phyloP scores from a whole-genome alignment of 1,284 basidiomycete species.

The Leccinum angustisporum region DNA sequence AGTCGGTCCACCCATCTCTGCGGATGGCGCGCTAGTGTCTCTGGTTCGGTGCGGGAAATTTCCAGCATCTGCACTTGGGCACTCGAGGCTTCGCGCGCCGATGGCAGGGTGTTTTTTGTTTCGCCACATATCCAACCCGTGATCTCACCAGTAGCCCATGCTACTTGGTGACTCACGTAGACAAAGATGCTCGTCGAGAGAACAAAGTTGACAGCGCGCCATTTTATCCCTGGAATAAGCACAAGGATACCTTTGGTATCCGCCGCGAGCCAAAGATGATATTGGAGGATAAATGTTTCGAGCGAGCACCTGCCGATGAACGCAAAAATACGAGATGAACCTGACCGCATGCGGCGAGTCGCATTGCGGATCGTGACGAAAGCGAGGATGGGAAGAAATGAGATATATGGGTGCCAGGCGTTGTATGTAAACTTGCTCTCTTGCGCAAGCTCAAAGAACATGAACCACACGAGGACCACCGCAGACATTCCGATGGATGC shows the following conservation, averaged over 20 bases:
- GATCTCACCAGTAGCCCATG: slow-evolving; percentile 72
- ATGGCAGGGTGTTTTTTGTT: slow-evolving; percentile 37
- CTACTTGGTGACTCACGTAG: slow-evolving; percentile 75
- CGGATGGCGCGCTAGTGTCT: slow-evolving; percentile 41
- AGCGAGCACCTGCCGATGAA: slow-evolving; percentile 83
- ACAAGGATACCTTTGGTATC: slow-evolving; percentile 85
- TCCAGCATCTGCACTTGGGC: neutral
- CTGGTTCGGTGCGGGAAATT: slow-evolving; percentile 19
- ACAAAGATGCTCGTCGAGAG: slow-evolving; percentile 76
- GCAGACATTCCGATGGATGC: slow-evolving; percentile 48
- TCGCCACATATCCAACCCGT: slow-evolving; percentile 67
- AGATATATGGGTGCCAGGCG: slow-evolving; percentile 78
- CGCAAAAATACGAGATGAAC: slow-evolving; percentile 67
- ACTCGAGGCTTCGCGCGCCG: slow-evolving; percentile 14
- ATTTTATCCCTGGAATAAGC: slow-evolving; percentile 72
- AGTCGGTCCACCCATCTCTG: slow-evolving; percentile 58
- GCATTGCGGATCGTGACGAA: slow-evolving; percentile 80
- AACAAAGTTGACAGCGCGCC: slow-evolving; percentile 75
- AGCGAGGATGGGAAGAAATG: slow-evolving; percentile 76
- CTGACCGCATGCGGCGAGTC: slow-evolving; percentile 66
- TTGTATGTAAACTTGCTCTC: slow-evolving; percentile 85
- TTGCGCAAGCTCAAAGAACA: slow-evolving; percentile 76
- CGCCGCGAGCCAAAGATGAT: slow-evolving; percentile 85
- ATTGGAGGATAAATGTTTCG: slow-evolving; percentile 88
- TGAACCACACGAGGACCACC: slow-evolving; percentile 71